These are phyloP conservation scores for Phyllosticta citribraziliensis DNA, from an alignment of 2,329 filamentous ascomycete genomes.

Conservation along the genomic window DNA sequence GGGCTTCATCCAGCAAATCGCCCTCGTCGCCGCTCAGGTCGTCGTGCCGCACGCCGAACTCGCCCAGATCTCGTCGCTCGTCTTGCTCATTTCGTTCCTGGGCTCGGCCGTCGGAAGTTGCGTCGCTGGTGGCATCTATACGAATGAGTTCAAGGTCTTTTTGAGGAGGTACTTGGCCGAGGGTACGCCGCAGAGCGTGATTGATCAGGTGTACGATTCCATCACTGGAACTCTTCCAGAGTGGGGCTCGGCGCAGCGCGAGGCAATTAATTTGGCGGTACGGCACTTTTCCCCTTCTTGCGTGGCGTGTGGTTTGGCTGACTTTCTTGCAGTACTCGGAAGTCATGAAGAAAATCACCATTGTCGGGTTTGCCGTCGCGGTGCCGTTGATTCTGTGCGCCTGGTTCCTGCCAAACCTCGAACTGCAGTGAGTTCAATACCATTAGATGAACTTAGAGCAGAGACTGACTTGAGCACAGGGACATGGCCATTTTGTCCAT, in stretches of 20 bases:
- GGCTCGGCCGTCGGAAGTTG: constrained; percentile 29
- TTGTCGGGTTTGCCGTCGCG: background rate
- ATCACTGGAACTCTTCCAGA: constrained; percentile 32
- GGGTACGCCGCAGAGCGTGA: constrained; percentile 18
- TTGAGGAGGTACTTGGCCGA: constrained; percentile 30
- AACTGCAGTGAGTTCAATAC: background rate
- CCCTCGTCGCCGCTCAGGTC: constrained; percentile 37
- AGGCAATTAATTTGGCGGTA: constrained; percentile 27
- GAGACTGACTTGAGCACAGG: background rate
- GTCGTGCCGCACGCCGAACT: constrained; percentile 37
- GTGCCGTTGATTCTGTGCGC: background rate
- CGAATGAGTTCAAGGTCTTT: constrained; percentile 32
- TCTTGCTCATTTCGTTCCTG: constrained; percentile 35
- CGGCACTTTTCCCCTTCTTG: background rate
- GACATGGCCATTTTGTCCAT: background rate
- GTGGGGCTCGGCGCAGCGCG: constrained; percentile 32
- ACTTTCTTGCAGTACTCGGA: constrained; percentile 1
- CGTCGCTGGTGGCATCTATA: constrained; percentile 43
- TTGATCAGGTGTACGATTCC: constrained; percentile 36
- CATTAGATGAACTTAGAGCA: background rate
- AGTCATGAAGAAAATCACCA: constrained; percentile 2
- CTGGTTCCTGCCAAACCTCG: background rate
- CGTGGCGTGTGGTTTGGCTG: background rate
- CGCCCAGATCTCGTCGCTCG: constrained; percentile 39
- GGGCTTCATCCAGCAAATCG: constrained; percentile 35